These are phyloP conservation scores for Spergularia marina DNA, from an alignment of 148 eudicot genomes.

Conservation along the genomic window DNA sequence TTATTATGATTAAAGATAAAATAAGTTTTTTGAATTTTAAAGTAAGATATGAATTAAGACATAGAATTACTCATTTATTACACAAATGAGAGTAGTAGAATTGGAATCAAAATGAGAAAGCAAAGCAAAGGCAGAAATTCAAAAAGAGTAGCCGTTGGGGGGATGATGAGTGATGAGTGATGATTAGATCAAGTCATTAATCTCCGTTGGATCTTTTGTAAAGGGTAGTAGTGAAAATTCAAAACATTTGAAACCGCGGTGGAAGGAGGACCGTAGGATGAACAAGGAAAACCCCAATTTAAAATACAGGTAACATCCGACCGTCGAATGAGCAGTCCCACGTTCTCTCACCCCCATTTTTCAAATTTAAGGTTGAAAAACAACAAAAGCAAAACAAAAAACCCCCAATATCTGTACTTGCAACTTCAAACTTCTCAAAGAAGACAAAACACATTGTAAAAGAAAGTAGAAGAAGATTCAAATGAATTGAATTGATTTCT, in stretches of 20 bases:
- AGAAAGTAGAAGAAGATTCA: too few relatives aligned
- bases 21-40: too few relatives aligned
- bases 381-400: background rate
- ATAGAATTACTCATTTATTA: too few relatives aligned
- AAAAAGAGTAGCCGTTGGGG: slow-evolving; percentile 13
- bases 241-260: slow-evolving; percentile 15
- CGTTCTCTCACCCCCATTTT: background rate
- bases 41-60: too few relatives aligned
- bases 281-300: background rate
- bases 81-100: too few relatives aligned
- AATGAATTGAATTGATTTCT: too few relatives aligned
- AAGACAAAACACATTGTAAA: too few relatives aligned
- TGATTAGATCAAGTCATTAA: too few relatives aligned
- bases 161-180: too few relatives aligned
- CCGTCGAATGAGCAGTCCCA: slow-evolving; percentile 1
- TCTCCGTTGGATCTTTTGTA: too few relatives aligned
- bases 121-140: background rate
- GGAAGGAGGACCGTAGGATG: slow-evolving; percentile 11
- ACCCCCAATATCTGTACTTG: background rate
- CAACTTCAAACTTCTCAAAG: too few relatives aligned
- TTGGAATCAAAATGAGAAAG: background rate
- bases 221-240: background rate
- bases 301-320: slow-evolving; percentile 3
- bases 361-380: background rate
- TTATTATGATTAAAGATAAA: too few relatives aligned